Conservation (phyloP, 2,329 filamentous ascomycete genomes). For the Onygenales sp. region DNA sequence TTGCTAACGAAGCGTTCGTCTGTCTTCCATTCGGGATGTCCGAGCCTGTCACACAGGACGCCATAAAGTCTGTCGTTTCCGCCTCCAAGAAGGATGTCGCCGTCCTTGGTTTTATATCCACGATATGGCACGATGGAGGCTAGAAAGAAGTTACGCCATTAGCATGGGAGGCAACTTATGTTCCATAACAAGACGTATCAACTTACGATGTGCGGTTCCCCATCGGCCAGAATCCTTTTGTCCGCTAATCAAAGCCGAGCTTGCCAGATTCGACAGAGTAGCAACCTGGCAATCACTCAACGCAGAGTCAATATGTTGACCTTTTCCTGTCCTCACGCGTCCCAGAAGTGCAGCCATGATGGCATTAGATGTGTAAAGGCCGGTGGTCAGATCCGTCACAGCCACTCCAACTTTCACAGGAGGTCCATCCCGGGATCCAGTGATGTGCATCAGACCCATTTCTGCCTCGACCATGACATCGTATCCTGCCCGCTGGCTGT, state of each 20-base stretch:
- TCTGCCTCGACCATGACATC: slow-evolving; percentile 99
- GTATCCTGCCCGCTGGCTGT: slow-evolving; percentile 79
- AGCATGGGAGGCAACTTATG: neutral
- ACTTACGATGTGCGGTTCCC: slow-evolving; percentile 86
- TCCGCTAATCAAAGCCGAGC: slow-evolving; percentile 79
- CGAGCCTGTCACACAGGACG: slow-evolving; percentile 48
- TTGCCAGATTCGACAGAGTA: slow-evolving; percentile 89
- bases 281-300: slow-evolving; percentile 93
- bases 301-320: slow-evolving; percentile 86
- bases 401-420: slow-evolving; percentile 97
- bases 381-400: slow-evolving; percentile 91
- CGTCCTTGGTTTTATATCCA: slow-evolving; percentile 60
- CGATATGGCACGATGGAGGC: slow-evolving; percentile 96
- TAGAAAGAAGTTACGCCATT: slow-evolving; percentile 3
- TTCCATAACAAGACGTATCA: neutral
- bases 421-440: slow-evolving; percentile 73
- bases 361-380: slow-evolving; percentile 87
- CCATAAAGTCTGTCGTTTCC: slow-evolving; percentile 56
- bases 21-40: slow-evolving; percentile 48
- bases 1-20: slow-evolving; percentile 52
- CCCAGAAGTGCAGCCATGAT: slow-evolving; percentile 89
- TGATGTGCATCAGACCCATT: slow-evolving; percentile 98
- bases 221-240: slow-evolving; percentile 80
- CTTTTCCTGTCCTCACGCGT: slow-evolving; percentile 62
- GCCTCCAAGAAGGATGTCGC: slow-evolving; percentile 54